Evolutionary conservation across 2,329 filamentous ascomycete genomes (phyloP), one percentile per base, ranked within the genome.

Genomic region (Penicillium sp.): DNA sequence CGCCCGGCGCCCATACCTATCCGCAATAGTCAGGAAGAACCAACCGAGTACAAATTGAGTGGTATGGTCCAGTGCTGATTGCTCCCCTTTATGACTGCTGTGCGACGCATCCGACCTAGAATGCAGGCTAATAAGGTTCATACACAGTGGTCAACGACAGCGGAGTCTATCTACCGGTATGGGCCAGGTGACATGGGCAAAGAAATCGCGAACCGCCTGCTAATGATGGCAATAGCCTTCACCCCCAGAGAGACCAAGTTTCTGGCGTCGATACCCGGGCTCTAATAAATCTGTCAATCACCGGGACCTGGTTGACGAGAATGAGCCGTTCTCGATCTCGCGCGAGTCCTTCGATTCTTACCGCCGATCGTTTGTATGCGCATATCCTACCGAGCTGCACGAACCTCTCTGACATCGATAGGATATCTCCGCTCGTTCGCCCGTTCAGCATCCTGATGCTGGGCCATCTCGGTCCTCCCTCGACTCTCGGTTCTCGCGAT

Each of bases 321-420:
- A 90, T 61, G 92, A 97, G 67, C 90, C 87, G 12, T 97, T 97
- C 68, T 89, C 87, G 56, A 97, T 97, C 68, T 95, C 91, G 31
- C 82, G 92, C 63, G 93, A 97, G 73, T 96, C 91, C 2, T 97
- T 97, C 65, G 93, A 97, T 69, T 95, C 91, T 3, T 97, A 97
- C 73, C 81, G 93, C 56, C 84, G 93, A 63, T 96, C 91, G 56
- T 97, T 97, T 75, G 92, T 95, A 80, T 61, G 86, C 22, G 16
- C 12, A 30, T 9, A 11, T 16, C 14, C 12, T 7, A n/a, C 22
- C 9, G 39, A 29, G 18, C 10, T 27, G 33, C 33, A 13, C 29
- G n/a, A 38, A 35, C 4, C 16, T 16, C 19, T 11, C 51, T 60
- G 49, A 57, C 49, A 25, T 37, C 35, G 13, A 31, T 63, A 95